phyloP scores from a whole-genome alignment of 192 early-diverging fungal genomes.

The Gorgonomyces haynaldii region DNA sequence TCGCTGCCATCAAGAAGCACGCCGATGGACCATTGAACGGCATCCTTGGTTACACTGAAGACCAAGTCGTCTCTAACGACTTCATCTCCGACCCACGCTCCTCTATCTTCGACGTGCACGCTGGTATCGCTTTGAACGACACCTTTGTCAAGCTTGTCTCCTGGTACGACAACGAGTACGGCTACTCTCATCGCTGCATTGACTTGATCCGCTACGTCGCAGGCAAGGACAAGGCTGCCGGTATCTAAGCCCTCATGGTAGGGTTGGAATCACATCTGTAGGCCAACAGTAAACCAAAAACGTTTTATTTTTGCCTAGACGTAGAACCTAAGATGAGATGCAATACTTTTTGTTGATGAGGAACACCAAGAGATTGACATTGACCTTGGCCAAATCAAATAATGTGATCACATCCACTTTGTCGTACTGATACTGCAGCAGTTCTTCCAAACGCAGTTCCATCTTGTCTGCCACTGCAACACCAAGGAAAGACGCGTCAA shows the following conservation, averaged over 20 bases:
- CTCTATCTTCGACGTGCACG: constrained; percentile 90
- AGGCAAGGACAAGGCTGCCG: constrained; percentile 9
- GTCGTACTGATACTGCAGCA: constrained; percentile 90
- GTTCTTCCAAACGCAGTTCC: constrained; percentile 82
- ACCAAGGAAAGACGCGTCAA: constrained; percentile 72
- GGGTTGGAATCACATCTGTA: not conserved
- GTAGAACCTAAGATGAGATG: not conserved
- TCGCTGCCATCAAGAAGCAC: constrained; percentile 72
- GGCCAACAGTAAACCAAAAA: not conserved
- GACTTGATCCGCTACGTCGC: constrained; percentile 76
- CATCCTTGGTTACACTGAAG: constrained; percentile 85
- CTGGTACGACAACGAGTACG: constrained; percentile 79
- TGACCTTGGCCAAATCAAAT: constrained; percentile 88
- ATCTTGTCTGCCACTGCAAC: constrained; percentile 43
- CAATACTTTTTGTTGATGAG: constrained; percentile 87
- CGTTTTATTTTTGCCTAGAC: not conserved
- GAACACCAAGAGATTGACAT: constrained; percentile 90
- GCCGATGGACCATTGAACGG: constrained; percentile 75
- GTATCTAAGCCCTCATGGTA: constrained; percentile 1
- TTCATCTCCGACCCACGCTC: constrained; percentile 86
- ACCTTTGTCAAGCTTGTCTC: constrained; percentile 94
- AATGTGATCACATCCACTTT: constrained; percentile 81
- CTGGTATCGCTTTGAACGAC: constrained; percentile 86
- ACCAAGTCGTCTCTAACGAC: constrained; percentile 91
- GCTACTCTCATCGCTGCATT: constrained; percentile 84